phyloP scores from a whole-genome alignment of 2,329 filamentous ascomycete genomes.

The Aspergillus sp. region DNA sequence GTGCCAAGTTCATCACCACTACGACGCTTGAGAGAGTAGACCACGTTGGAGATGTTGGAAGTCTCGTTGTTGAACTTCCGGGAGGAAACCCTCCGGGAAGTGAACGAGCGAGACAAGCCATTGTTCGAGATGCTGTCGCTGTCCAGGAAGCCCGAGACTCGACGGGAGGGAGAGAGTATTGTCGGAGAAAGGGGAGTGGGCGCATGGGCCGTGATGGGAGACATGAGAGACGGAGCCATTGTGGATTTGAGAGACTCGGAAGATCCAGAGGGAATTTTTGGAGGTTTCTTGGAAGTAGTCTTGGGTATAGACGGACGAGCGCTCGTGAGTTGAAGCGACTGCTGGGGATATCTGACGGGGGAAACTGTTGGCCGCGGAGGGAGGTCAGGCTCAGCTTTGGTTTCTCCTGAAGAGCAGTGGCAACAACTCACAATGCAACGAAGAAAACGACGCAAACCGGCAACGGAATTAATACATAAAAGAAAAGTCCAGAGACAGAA shows the following conservation, averaged over 20 bases:
- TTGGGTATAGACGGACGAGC: not conserved
- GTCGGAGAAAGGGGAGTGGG: not conserved
- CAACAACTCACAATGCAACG: conserved; percentile 8
- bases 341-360: conserved; percentile 8
- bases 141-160: conserved; percentile 33
- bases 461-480: conserved; percentile 6
- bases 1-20: conserved; percentile 29
- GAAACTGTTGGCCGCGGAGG: conserved; percentile 5
- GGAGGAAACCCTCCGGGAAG: conserved; percentile 4
- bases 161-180: conserved; percentile 30
- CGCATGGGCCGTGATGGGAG: not conserved
- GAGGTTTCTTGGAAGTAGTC: not conserved
- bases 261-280: not conserved
- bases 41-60: conserved; percentile 15
- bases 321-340: conserved; percentile 2
- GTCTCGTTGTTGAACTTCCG: conserved; percentile 11
- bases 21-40: conserved; percentile 16
- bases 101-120: conserved; percentile 3
- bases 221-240: not conserved
- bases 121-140: conserved; percentile 6
- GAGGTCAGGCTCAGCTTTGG: conserved; percentile 6
- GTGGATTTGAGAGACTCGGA: not conserved
- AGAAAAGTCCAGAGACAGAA: not conserved
- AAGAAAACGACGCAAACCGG: conserved; percentile 10
- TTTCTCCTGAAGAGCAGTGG: conserved; percentile 6